Percentiles rank a stretch among this genome's conserved stretches.
These are phyloP conservation scores for Albugo laibachii DNA, from an alignment of 352 stramenopile genomes.

Conservation along the genomic window DNA sequence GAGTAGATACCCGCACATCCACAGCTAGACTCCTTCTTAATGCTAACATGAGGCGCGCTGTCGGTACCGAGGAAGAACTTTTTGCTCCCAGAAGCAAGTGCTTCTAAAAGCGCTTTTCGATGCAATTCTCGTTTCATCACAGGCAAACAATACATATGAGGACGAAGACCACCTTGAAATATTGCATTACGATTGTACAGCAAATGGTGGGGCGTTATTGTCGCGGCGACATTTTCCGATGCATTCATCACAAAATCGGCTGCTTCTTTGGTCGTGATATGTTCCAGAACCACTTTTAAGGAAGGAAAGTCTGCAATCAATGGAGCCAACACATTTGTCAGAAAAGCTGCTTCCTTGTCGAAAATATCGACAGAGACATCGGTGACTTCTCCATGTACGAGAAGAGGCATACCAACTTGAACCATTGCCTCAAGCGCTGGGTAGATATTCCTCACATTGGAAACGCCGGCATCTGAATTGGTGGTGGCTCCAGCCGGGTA, in stretches of 20 bases:
- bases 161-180: slow-evolving; percentile 86
- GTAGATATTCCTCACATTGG: slow-evolving; percentile 88
- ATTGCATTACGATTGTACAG: slow-evolving; percentile 97
- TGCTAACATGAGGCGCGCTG: slow-evolving; percentile 87
- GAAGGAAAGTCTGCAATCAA: slow-evolving; percentile 84
- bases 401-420: slow-evolving; percentile 81
- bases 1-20: slow-evolving; percentile 95
- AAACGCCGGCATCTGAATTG: slow-evolving; percentile 96
- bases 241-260: slow-evolving; percentile 86
- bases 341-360: slow-evolving; percentile 93
- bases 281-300: slow-evolving; percentile 99
- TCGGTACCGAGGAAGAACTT: slow-evolving; percentile 99
- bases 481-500: slow-evolving; percentile 97
- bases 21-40: slow-evolving; percentile 82
- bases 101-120: slow-evolving; percentile 78
- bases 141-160: slow-evolving; percentile 99
- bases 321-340: slow-evolving; percentile 88
- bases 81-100: slow-evolving; percentile 75
- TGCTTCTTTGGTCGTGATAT: slow-evolving; percentile 95
- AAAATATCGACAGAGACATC: slow-evolving; percentile 93
- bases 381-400: slow-evolving; percentile 95
- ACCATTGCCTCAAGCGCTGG: slow-evolving; percentile 61
- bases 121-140: slow-evolving; percentile 95
- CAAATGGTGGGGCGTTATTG: slow-evolving; percentile 98
- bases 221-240: slow-evolving; percentile 86